Evolutionary conservation across 139 green algal genomes (phyloP).

Genomic region (Desmodesmus armatus): DNA sequence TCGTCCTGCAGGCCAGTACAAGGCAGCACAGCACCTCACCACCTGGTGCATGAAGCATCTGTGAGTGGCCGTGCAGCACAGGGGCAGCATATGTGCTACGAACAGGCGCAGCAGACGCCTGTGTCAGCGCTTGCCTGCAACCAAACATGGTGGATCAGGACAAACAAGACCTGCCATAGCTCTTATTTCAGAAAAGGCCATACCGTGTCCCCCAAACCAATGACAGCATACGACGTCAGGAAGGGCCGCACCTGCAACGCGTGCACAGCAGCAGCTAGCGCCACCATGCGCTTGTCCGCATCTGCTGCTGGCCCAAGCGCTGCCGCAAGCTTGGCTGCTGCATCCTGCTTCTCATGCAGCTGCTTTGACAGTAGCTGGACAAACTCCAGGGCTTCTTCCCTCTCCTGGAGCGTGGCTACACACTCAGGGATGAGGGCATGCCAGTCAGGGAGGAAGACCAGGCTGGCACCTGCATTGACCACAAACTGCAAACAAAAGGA

Average conservation of each 20-base stretch:
- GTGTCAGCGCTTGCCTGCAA: too few species aligned
- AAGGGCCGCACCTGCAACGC: slow-evolving; percentile 5
- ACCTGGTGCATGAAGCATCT: too few species aligned
- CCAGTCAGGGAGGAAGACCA: slow-evolving; percentile 58
- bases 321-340: slow-evolving; percentile 38
- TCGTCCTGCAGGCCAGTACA: slow-evolving; percentile 48
- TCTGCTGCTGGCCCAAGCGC: background rate
- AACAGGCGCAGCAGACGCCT: too few species aligned
- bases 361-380: slow-evolving; percentile 56
- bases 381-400: slow-evolving; percentile 52
- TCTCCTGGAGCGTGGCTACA: slow-evolving; percentile 57
- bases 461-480: background rate
- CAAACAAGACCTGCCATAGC: too few species aligned
- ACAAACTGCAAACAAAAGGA: slow-evolving; percentile 6
- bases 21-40: too few species aligned
- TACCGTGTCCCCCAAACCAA: too few species aligned
- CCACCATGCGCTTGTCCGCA: slow-evolving; percentile 17
- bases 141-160: too few species aligned
- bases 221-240: too few species aligned
- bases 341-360: slow-evolving; percentile 49
- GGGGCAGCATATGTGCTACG: too few species aligned
- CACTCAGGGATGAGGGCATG: slow-evolving; percentile 64
- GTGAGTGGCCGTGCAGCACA: too few species aligned
- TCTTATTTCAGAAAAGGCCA: too few species aligned
- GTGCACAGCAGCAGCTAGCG: background rate